Conservation (phyloP, 371 early-diverging fungal species). For the Mortierella sp. region DNA sequence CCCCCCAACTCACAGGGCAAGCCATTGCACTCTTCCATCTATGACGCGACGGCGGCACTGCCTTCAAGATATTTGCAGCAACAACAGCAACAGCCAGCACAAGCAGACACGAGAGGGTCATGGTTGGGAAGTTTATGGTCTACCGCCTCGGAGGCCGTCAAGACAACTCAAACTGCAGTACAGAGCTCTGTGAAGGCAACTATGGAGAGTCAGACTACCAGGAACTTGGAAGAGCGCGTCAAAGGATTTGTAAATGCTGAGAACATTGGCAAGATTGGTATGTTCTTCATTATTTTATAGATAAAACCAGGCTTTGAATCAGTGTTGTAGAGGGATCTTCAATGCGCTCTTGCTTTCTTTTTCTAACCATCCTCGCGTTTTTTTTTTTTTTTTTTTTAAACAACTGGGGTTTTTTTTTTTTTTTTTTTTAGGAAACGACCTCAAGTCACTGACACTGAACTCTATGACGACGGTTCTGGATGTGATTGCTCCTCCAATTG, state of each 20-base stretch:
- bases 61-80: conserved; percentile 43
- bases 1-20: conserved; percentile 28
- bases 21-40: conserved; percentile 6
- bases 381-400: neutral
- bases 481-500: conserved; percentile 76
- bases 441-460: conserved; percentile 61
- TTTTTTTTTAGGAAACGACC: conserved; percentile 57
- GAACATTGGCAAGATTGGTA: conserved; percentile 74
- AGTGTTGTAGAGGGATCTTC: no score
- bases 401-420: neutral
- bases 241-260: conserved; percentile 72
- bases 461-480: conserved; percentile 67
- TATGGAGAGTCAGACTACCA: conserved; percentile 61
- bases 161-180: conserved; percentile 57
- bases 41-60: conserved; percentile 24
- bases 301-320: no score
- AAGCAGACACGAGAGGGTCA: conserved; percentile 41
- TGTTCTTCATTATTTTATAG: conserved; percentile 5
- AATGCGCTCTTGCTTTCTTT: no score
- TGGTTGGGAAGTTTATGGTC: conserved; percentile 57
- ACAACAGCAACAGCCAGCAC: conserved; percentile 38
- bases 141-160: conserved; percentile 58
- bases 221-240: conserved; percentile 70
- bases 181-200: conserved; percentile 60
- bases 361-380: neutral